Evolutionary conservation across 163 green algal species (phyloP).

Genomic region (Prototheca stagnorum): DNA sequence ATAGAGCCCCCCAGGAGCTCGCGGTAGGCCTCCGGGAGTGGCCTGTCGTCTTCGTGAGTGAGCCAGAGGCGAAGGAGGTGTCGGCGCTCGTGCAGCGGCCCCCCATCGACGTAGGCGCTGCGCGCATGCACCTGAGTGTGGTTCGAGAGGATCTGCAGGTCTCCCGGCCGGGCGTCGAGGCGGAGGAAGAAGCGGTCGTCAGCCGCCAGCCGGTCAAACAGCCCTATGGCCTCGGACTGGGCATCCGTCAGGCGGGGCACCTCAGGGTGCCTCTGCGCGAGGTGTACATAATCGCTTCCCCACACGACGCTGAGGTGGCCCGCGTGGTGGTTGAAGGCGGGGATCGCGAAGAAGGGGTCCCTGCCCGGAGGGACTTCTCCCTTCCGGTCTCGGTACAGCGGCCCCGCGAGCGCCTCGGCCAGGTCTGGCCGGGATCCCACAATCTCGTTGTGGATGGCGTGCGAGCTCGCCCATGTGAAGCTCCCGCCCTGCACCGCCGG

Average conservation of each 20-base stretch:
- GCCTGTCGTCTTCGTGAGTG: conserved; percentile 28
- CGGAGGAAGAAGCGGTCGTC: conserved; percentile 42
- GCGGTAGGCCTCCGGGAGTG: conserved; percentile 37
- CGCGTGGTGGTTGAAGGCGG: conserved; percentile 52
- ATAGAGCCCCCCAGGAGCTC: conserved; percentile 43
- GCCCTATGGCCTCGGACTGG: conserved; percentile 22
- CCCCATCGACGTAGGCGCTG: conserved; percentile 37
- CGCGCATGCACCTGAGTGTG: conserved; percentile 55
- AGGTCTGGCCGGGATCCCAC: too few relatives aligned
- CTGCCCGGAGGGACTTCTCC: conserved; percentile 52
- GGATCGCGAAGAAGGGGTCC: conserved; percentile 50
- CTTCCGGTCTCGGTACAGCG: too few relatives aligned
- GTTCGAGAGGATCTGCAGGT: conserved; percentile 75
- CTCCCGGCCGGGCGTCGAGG: conserved; percentile 43
- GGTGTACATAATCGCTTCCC: conserved; percentile 32
- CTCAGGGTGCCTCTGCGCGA: conserved; percentile 45
- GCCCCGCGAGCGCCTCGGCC: too few relatives aligned
- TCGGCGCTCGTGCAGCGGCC: conserved; percentile 26
- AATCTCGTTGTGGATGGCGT: too few relatives aligned
- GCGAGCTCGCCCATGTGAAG: too few relatives aligned
- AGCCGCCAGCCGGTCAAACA: conserved; percentile 47
- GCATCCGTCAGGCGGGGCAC: conserved; percentile 40
- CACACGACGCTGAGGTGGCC: conserved; percentile 42
- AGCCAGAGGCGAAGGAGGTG: conserved; percentile 72
- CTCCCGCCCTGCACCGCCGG: too few relatives aligned